A percentile compares a stretch with the other conserved stretches of the same genome.
phyloP scores from a whole-genome alignment of 805 yeast species.

The Monosporozyma unispora region DNA sequence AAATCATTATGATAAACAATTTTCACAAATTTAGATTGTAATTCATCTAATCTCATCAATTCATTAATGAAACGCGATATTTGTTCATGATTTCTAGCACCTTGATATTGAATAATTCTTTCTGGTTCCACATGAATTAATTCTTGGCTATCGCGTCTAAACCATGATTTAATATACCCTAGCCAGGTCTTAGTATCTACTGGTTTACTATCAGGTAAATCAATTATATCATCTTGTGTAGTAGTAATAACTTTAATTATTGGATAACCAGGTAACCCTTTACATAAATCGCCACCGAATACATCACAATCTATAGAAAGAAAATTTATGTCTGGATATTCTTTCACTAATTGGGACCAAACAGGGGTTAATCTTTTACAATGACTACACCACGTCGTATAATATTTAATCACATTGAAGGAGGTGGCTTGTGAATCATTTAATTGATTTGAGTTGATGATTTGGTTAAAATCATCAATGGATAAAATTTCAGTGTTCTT shows the following conservation, averaged over 20 bases:
- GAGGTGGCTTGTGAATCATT: constrained; percentile 6
- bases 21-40: constrained; percentile 5
- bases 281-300: constrained; percentile 26
- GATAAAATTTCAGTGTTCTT: not conserved
- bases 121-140: constrained; percentile 18
- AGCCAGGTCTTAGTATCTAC: constrained; percentile 2
- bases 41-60: constrained; percentile 11
- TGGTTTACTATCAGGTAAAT: not conserved
- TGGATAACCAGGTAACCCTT: constrained; percentile 48
- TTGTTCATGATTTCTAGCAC: constrained; percentile 40
- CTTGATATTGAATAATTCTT: constrained; percentile 47
- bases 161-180: constrained; percentile 2
- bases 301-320: constrained; percentile 29
- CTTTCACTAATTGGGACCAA: constrained; percentile 40
- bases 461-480: not conserved
- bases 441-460: not conserved
- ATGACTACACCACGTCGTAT: constrained; percentile 68
- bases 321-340: constrained; percentile 26
- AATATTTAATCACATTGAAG: constrained; percentile 32
- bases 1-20: constrained; percentile 26
- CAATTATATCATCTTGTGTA: constrained; percentile 8
- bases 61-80: constrained; percentile 44
- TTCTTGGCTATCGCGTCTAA: constrained; percentile 1
- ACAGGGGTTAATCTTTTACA: constrained; percentile 51
- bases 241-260: constrained; percentile 49